Percentiles rank a stretch among this genome's conserved stretches.
These are phyloP conservation scores for Aquilaria yunnanensis DNA, from an alignment of 345 rosid genomes.

Conservation along the genomic window DNA sequence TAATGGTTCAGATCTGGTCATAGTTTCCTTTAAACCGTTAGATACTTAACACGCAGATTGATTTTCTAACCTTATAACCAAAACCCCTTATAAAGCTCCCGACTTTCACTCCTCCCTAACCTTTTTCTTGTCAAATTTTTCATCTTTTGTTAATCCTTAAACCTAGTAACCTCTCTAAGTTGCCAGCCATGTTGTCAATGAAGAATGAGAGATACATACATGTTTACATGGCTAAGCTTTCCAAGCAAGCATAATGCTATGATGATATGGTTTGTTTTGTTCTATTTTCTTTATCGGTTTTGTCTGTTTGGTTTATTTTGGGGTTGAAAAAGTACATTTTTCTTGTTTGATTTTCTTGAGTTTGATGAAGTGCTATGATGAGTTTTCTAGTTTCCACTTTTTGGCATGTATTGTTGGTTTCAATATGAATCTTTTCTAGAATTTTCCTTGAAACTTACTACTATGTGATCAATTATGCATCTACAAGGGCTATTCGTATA, in stretches of 20 bases:
- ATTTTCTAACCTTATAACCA: slow-evolving; percentile 9
- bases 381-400: too few species aligned
- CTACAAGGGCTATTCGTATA: too few species aligned
- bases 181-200: slow-evolving; percentile 36
- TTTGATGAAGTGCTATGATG: background rate
- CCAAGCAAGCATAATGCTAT: slow-evolving; percentile 93
- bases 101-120: slow-evolving; percentile 5
- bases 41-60: slow-evolving; percentile 18
- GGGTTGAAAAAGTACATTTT: background rate
- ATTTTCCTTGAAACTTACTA: too few species aligned
- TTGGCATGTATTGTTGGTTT: too few species aligned
- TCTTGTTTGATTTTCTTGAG: background rate
- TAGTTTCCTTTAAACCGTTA: slow-evolving; percentile 24
- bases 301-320: background rate
- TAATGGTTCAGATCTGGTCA: slow-evolving; percentile 62
- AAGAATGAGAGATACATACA: slow-evolving; percentile 82
- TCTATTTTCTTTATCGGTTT: background rate
- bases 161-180: background rate
- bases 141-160: background rate
- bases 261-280: slow-evolving; percentile 36
- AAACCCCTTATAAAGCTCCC: slow-evolving; percentile 5
- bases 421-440: too few species aligned
- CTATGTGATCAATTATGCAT: too few species aligned
- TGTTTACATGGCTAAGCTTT: slow-evolving; percentile 91
- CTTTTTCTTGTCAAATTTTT: background rate